Conservation (phyloP, 1,284 basidiomycete genomes). For the Fistulinella cinereoalba region DNA sequence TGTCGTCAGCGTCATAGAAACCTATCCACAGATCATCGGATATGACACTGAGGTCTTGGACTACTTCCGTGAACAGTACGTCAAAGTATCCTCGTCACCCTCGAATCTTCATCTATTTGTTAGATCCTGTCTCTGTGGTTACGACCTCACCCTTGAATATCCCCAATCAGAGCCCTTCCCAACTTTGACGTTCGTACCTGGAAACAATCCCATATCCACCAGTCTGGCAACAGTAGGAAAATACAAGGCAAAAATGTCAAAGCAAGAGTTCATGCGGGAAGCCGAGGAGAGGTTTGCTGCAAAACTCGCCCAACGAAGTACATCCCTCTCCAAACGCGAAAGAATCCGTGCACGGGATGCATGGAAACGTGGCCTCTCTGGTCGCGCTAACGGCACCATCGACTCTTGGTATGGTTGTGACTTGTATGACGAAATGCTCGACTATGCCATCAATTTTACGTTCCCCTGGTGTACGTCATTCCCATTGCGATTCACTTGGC, state of each 20-base stretch:
- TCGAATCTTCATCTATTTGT: neutral
- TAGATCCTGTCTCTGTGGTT: conserved; percentile 61
- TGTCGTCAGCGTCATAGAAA: conserved; percentile 59
- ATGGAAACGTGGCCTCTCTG: conserved; percentile 46
- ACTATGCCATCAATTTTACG: conserved; percentile 60
- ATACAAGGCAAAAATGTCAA: conserved; percentile 19
- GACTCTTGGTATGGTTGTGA: conserved; percentile 63
- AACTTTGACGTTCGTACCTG: conserved; percentile 38
- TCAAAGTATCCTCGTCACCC: conserved; percentile 8
- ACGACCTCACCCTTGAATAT: conserved; percentile 67
- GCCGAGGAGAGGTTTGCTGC: conserved; percentile 17
- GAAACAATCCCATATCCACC: conserved; percentile 24
- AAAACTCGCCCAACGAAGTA: conserved; percentile 17
- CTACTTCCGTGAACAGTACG: conserved; percentile 67
- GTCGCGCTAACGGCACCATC: conserved; percentile 47
- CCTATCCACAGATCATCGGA: conserved; percentile 70
- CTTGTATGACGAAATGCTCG: conserved; percentile 49
- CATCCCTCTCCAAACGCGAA: conserved; percentile 16
- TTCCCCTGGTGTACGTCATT: conserved; percentile 60
- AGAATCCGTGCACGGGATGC: conserved; percentile 21
- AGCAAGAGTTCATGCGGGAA: conserved; percentile 20
- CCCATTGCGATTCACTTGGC: neutral
- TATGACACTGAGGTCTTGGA: conserved; percentile 63
- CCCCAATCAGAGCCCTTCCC: conserved; percentile 60
- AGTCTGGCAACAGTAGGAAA: conserved; percentile 16